These are phyloP conservation scores for Penicillium parvum DNA, from an alignment of 495 filamentous ascomycete species.

Conservation along the genomic window DNA sequence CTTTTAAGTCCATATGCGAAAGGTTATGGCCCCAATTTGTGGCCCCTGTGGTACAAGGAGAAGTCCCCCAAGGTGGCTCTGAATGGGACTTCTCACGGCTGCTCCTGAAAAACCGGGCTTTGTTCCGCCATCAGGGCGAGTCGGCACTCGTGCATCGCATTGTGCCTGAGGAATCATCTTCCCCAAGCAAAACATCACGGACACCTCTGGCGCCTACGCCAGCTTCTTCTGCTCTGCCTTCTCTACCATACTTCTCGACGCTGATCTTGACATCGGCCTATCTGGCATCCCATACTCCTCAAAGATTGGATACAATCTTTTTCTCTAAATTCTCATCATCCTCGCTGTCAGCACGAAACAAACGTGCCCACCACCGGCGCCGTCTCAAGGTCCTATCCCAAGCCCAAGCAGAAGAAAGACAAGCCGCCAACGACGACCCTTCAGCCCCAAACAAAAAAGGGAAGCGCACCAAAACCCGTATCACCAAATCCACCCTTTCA, in stretches of 20 bases:
- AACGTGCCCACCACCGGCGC: slow-evolving; percentile 55
- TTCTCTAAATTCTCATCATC: slow-evolving; percentile 78
- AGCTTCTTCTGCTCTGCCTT: slow-evolving; percentile 36
- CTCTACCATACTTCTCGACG: slow-evolving; percentile 74
- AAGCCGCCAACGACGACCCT: slow-evolving; percentile 23
- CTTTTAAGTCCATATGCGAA: slow-evolving; percentile 40
- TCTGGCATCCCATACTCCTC: slow-evolving; percentile 83
- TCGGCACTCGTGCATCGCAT: slow-evolving; percentile 65
- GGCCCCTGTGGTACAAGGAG: slow-evolving; percentile 39
- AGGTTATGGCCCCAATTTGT: slow-evolving; percentile 81
- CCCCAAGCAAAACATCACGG: slow-evolving; percentile 17
- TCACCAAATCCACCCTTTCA: slow-evolving; percentile 47
- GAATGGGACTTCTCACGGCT: slow-evolving; percentile 80
- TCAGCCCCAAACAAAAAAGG: slow-evolving; percentile 31
- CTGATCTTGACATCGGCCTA: slow-evolving; percentile 83
- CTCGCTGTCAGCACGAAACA: slow-evolving; percentile 41
- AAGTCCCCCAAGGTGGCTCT: slow-evolving; percentile 36
- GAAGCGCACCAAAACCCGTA: slow-evolving; percentile 40
- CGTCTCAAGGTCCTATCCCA: slow-evolving; percentile 43
- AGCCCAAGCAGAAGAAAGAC: slow-evolving; percentile 36
- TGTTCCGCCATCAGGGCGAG: slow-evolving; percentile 81
- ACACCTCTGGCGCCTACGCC: slow-evolving; percentile 25
- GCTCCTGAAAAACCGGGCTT: slow-evolving; percentile 62
- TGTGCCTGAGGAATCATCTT: slow-evolving; percentile 40
- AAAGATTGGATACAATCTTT: slow-evolving; percentile 69